Evolutionary conservation across 78 protist genomes (phyloP), one percentile per base, ranked within the genome.

Genomic region (Pigoraptor vietnamica): DNA sequence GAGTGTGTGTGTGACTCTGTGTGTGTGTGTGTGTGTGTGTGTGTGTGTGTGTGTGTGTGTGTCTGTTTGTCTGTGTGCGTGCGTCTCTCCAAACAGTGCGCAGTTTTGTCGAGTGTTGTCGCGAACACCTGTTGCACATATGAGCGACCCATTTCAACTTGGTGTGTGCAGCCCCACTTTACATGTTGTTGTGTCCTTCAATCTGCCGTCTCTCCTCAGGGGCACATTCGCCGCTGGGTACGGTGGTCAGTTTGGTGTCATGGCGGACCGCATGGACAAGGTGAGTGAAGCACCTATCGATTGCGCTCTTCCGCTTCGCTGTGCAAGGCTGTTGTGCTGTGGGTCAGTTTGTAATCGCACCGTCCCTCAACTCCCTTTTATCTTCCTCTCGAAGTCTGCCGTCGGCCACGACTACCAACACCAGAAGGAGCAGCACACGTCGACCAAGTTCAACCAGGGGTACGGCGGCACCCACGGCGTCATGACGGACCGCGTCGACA

Each of bases 401-500:
- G 84, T 79, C 84, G 84, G 34, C 84, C 84, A 79, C 34, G 84
- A 79, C 84, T 79, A 79, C 84, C 34, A 79, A 25, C 34, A 25
- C 84, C 21, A 79, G 84, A 79, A 14, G 84, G 84, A 79, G 84
- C 34, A 14, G 84, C 84, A 79, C 84, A 25, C 21, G 84, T 79
- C 84, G 35, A 79, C 84, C 84, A 79, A 82, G 40, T 48, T 48
- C 67, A 48, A 48, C 38, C 87, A 34, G 14, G 87, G 87, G 1
- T 83, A 83, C 14, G 87, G 87, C 38, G 87, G 87, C 87, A 83
- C 14, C 36, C 32, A 34, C 38, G 87, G 87, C 35, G 87, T 83
- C 36, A 10, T 25, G 37, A 83, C 35, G 19, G 87, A 79, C 32
- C 83, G 35, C 39, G 36, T 25, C 23, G 87, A 83, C 87, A 83